These are phyloP conservation scores for Helenozyma baotianmanensis DNA, from an alignment of 805 yeast genomes.

Conservation along the genomic window DNA sequence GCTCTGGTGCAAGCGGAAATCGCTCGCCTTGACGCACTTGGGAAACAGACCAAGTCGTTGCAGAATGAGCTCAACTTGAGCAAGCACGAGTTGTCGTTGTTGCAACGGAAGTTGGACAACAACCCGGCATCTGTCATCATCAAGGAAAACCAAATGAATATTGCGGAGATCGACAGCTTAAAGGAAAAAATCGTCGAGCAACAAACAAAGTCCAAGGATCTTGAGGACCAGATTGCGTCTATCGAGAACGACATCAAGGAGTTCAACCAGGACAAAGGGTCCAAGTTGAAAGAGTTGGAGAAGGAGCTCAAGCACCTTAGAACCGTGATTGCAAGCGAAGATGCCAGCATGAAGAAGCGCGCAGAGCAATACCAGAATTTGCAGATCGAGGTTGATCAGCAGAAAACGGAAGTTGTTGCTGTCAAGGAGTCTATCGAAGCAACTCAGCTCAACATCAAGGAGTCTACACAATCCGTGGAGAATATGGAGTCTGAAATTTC, in stretches of 20 bases:
- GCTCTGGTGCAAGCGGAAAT: constrained; percentile 37
- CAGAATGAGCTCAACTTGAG: constrained; percentile 57
- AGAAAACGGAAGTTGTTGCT: constrained; percentile 49
- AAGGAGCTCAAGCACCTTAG: constrained; percentile 41
- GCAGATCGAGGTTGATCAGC: constrained; percentile 69
- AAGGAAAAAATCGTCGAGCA: constrained; percentile 34
- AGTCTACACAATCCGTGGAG: constrained; percentile 12
- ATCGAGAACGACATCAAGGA: constrained; percentile 79
- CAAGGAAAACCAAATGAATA: constrained; percentile 43
- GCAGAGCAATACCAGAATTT: constrained; percentile 57
- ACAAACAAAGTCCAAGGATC: constrained; percentile 21
- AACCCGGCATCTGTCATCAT: constrained; percentile 56
- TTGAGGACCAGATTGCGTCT: constrained; percentile 40
- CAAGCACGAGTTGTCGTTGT: constrained; percentile 53
- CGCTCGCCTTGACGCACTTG: constrained; percentile 36
- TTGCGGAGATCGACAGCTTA: constrained; percentile 43
- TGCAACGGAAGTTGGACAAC: constrained; percentile 50
- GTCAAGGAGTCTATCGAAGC: constrained; percentile 41
- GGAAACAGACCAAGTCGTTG: constrained; percentile 47
- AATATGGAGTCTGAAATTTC: constrained; percentile 20
- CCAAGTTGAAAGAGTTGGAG: constrained; percentile 65
- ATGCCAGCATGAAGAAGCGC: constrained; percentile 38
- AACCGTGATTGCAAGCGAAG: constrained; percentile 34
- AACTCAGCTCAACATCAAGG: constrained; percentile 27
- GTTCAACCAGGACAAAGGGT: constrained; percentile 72